These are phyloP conservation scores for Hagleromyces aurorensis DNA, from an alignment of 805 yeast genomes.

Conservation along the genomic window DNA sequence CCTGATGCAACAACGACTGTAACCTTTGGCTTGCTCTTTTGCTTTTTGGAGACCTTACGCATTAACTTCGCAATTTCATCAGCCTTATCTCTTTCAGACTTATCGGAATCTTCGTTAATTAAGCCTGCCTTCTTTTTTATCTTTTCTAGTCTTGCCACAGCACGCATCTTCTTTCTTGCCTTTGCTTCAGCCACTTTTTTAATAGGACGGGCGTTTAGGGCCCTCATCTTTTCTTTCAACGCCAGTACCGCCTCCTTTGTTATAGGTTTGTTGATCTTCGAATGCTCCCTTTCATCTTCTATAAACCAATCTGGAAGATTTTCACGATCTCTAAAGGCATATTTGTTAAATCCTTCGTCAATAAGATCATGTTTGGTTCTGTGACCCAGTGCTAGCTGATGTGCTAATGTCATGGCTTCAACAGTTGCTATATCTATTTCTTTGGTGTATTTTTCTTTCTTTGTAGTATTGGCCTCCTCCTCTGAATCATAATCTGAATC, in stretches of 20 bases:
- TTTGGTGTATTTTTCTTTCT: slow-evolving; percentile 42
- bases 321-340: slow-evolving; percentile 84
- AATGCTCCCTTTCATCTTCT: slow-evolving; percentile 85
- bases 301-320: slow-evolving; percentile 95
- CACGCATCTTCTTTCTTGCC: slow-evolving; percentile 93
- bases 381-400: slow-evolving; percentile 86
- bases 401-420: slow-evolving; percentile 97
- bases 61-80: slow-evolving; percentile 83
- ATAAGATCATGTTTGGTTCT: slow-evolving; percentile 74
- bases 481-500: slow-evolving; percentile 46
- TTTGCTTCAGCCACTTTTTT: slow-evolving; percentile 98
- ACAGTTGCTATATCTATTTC: slow-evolving; percentile 82
- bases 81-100: slow-evolving; percentile 90
- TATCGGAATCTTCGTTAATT: slow-evolving; percentile 79
- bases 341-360: slow-evolving; percentile 90
- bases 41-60: slow-evolving; percentile 70
- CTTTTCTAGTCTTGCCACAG: slow-evolving; percentile 77
- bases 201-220: slow-evolving; percentile 93
- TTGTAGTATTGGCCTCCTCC: slow-evolving; percentile 40
- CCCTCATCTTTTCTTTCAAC: slow-evolving; percentile 62
- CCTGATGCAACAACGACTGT: slow-evolving; percentile 87
- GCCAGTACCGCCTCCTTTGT: slow-evolving; percentile 90
- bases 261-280: slow-evolving; percentile 80
- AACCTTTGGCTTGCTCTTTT: slow-evolving; percentile 66
- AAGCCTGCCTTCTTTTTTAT: slow-evolving; percentile 87